These are phyloP conservation scores for Diaporthe eres DNA, from an alignment of 2,329 filamentous ascomycete genomes.

Conservation along the genomic window DNA sequence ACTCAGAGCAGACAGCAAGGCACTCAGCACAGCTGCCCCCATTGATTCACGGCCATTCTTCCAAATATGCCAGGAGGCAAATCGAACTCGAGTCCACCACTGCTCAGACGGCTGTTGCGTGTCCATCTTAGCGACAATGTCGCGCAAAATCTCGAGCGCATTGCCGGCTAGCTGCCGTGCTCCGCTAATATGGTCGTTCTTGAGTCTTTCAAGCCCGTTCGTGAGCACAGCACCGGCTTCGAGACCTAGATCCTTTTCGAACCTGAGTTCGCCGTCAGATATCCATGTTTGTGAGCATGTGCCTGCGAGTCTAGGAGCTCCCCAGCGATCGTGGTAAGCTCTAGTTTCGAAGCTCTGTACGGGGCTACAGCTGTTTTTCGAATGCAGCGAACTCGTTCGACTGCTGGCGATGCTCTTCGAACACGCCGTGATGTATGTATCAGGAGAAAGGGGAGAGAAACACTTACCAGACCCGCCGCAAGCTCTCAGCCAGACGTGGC, in stretches of 20 bases:
- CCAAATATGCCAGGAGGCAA: constrained; percentile 74
- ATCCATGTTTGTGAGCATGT: not conserved
- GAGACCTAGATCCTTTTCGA: constrained; percentile 65
- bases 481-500: constrained; percentile 69
- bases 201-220: constrained; percentile 63
- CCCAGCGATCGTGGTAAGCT: not conserved
- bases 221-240: constrained; percentile 61
- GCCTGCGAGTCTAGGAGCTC: not conserved
- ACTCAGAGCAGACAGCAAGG: constrained; percentile 62
- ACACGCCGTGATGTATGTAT: not conserved
- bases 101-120: constrained; percentile 46
- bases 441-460: not conserved
- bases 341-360: not conserved
- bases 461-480: constrained; percentile 66
- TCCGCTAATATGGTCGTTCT: constrained; percentile 64
- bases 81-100: constrained; percentile 70
- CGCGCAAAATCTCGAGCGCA: constrained; percentile 64
- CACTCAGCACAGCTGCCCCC: constrained; percentile 70
- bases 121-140: constrained; percentile 57
- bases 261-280: constrained; percentile 44
- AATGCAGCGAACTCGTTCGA: not conserved
- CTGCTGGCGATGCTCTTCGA: not conserved
- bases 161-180: constrained; percentile 70
- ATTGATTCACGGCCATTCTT: constrained; percentile 78
- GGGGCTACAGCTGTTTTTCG: not conserved